These are phyloP conservation scores for Ananas comosus DNA, from an alignment of 176 grass and related monocot genomes.

Conservation along the genomic window DNA sequence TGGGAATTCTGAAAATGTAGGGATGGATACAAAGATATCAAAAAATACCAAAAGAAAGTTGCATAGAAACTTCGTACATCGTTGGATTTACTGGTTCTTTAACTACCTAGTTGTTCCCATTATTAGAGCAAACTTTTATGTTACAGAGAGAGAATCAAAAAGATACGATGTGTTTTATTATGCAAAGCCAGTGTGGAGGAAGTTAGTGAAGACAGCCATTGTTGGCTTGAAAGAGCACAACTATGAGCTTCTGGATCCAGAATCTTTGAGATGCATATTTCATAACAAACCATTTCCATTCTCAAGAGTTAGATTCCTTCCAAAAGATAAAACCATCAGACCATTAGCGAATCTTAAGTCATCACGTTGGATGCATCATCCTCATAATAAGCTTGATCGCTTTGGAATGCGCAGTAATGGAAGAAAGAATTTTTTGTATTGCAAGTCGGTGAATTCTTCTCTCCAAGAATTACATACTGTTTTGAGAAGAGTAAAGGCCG, in stretches of 20 bases:
- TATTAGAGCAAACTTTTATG: slow-evolving; percentile 66
- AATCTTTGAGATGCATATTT: slow-evolving; percentile 24
- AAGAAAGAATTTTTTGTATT: background rate
- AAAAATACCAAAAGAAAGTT: background rate
- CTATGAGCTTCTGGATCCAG: slow-evolving; percentile 29
- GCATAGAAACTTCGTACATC: slow-evolving; percentile 40
- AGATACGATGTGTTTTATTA: slow-evolving; percentile 90
- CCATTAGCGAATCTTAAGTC: slow-evolving; percentile 55
- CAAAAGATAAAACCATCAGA: slow-evolving; percentile 62
- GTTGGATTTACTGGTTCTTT: slow-evolving; percentile 90
- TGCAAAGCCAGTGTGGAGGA: slow-evolving; percentile 61
- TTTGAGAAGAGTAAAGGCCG: slow-evolving; percentile 47
- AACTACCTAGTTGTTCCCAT: slow-evolving; percentile 60
- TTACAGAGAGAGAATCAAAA: slow-evolving; percentile 71
- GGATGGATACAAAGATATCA: slow-evolving; percentile 18
- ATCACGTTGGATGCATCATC: slow-evolving; percentile 36
- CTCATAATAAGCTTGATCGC: slow-evolving; percentile 6
- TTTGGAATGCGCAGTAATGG: background rate
- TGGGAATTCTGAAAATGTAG: slow-evolving; percentile 16
- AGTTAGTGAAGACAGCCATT: slow-evolving; percentile 38
- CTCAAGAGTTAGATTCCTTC: slow-evolving; percentile 73
- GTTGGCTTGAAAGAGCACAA: slow-evolving; percentile 37
- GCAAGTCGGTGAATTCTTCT: slow-evolving; percentile 32
- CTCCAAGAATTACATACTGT: slow-evolving; percentile 41
- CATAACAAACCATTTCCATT: slow-evolving; percentile 23